Base-by-base conservation (phyloP, 345 rosid genomes). In the Salix arbutifolia region DNA sequence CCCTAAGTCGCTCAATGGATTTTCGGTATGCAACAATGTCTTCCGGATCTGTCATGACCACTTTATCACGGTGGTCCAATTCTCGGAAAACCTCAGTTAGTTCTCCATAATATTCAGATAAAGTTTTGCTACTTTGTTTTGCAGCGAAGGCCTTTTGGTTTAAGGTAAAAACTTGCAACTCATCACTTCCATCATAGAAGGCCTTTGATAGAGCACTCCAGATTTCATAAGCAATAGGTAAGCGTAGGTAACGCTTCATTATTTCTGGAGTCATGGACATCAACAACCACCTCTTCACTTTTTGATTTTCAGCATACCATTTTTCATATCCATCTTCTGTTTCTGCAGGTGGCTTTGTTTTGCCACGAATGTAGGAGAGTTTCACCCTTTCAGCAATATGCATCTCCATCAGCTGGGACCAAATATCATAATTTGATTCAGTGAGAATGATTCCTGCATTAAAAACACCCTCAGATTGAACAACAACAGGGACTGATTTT, bases 131-230 rank as follows among this genome's bases (percentile, higher is more conserved):
- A 71, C 30, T 33, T 48, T 71, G 42, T 52, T 50, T 71, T 23
- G 44, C 6, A 0, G 4, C 7, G 40, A 71, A 71, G 11, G 62
- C 61, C 31, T 30, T 71, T 52, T 71, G 74, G 5, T 28, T 71
- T n/a, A 71, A 52, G 7, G 44, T 8, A 50, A 71, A 48, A 17
- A 71, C 40, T 16, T 28, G 12, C 8, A 71, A 52, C n/a, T 71
- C 42, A 71, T 71, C 65, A 71, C 44, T 30, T 28, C 42, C 42
- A 71, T 52, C 60, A 25, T 70, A 70, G 16, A 70, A 70, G 23
- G 73, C 73, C 26, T 70, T 70, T 70, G 73, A 70, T 16, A 70
- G 37, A 5, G 64, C 64, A 46, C 18, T 46, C 74, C 42, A 71
- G 2, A 71, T 48, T 50, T 25, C 64, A n/a, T n/a, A n/a, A n/a